Evolutionary conservation across 768 basidiomycete genomes (phyloP), one percentile per base, ranked within the genome.

Genomic region (Leccinum obscurum): DNA sequence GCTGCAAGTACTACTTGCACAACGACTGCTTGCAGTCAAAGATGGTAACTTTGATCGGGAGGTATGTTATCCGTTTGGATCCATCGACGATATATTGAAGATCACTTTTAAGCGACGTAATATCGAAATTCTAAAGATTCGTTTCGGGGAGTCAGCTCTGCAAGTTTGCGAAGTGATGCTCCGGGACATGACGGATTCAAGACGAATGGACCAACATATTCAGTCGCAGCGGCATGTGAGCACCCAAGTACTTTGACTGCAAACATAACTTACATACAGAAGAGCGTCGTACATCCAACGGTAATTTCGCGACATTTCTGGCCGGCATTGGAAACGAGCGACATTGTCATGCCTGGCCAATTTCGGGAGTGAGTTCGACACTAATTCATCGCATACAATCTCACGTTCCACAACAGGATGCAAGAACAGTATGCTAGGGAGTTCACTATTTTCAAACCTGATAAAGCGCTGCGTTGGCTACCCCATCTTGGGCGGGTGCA

Each of bases 131-230:
- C 77, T 99, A 62, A 98, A 98, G 77, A 84, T 95, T 57, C 89
- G 97, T 3, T 99, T 99, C 68, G 97, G 97, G 22, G 97, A 98
- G 68, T 81, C 87, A 1, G 87, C 94, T 3, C 75, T 99, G 58
- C 94, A 97, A 72, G 91, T 94, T 6, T 98, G 95, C 78, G 96
- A 98, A 71, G 95, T 99, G 57, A 98, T 99, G 97, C 77, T 98
- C 70, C 92, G 88, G 69, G 97, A 99, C 72, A 91, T 98, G 86
- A 90, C 93, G 3, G 95, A 98, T 73, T 97, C 96, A 44, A 89
- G 87, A 68, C 84, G 93, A 35, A 90, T 89, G 53, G 92, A 98
- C 71, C 84, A 85, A n/a, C 89, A 90, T 71, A 84, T 98, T 2
- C 93, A 96, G 65, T 81, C 86, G 0, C 86, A 91, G 68, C 81